Base-by-base conservation (phyloP, 495 filamentous ascomycete genomes). In the Immersiella caudata region DNA sequence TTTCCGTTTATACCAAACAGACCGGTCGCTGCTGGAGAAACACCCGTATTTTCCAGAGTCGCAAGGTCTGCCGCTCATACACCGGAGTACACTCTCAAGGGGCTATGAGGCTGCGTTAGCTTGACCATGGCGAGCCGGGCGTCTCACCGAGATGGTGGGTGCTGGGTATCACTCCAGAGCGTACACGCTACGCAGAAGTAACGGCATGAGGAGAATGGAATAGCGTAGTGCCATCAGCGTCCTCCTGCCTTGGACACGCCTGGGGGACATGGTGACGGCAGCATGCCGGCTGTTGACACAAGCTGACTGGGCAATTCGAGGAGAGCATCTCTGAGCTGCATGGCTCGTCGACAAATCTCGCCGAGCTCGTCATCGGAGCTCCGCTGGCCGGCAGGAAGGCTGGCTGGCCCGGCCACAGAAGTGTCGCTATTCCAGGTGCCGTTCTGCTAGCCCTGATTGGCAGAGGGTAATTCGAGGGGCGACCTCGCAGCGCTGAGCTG, bases 401-500 rank as follows among this genome's bases (percentile, higher is more conserved):
- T 65, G 63, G 63, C 46, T 51, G 29, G 22, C n/a, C 20, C 12
- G 22, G 27, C 24, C 63, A 36, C 18, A 35, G 26, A 60, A 52
- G 24, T 57, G 61, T 65, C 57, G 55, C 62, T 61, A 69, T 65
- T 62, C 62, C 62, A 61, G 52, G 46, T 57, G 62, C 27, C 46
- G 20, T 24, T 36, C 50, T 54, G 62, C 26, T 56, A 24, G 8
- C 49, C 36, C 52, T 70, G 60, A 67, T 70, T 70, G 64, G 68
- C 22, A 58, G 59, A 14, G 55, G 29, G 59, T 58, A 60, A 49
- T 63, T 56, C 26, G 65, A 65, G 46, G 40, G 68, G 64, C 60
- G 40, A 60, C 35, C 25, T 18, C 33, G 56, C 65, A 62, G 56
- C n/a, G 26, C 16, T 29, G 50, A 67, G 60, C 58, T 64, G 58